Base-by-base conservation (phyloP, 2,329 filamentous ascomycete species). In the Diplodia intermedia region DNA sequence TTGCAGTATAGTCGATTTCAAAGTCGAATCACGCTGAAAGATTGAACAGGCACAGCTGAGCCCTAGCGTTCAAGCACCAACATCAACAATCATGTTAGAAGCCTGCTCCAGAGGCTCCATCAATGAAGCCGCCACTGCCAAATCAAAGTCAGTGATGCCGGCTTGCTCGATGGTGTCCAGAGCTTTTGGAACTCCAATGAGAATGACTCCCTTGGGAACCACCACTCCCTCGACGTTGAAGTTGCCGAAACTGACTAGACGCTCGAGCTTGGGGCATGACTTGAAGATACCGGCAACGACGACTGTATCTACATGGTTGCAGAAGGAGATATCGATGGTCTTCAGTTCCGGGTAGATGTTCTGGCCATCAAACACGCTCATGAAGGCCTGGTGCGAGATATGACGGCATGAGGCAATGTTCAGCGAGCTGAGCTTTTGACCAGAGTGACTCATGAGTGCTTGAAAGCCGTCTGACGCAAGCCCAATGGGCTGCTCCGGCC, bases 381-480 rank as follows among this genome's bases (percentile, higher is more conserved):
- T 88, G 69, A 97, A 93, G 0, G 91, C 88, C 18, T 86, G 81
- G 40, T 86, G 83, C 1, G 88, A 86, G 70, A 98, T 94, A 76
- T 97, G 91, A 3, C 94, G 90, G 75, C 93, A 97, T 0, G 90
- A 91, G 15, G 92, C 87, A n/a, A 97, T 83, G 74, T 96, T 91
- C 40, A 98, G 82, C 50, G 86, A 82, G 69, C 85, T 84, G 1
- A 98, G 79, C 12, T 80, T 83, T 1, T 80, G 75, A 4, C 92
- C 91, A 0, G 93, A 97, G 76, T 97, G 94, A 0, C 82, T 81
- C 92, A 97, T 97, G 53, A 97, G 80, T 0, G 92, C 91, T 71
- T 85, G 82, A 80, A 98, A 94, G 0, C 91, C 93, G 6, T 86
- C 80, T 0, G 89, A 90, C 65, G 90, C 92, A 38, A 97, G 84